Base-by-base conservation (phyloP, 1,284 basidiomycete genomes). In the Rhodotorula sp. region DNA sequence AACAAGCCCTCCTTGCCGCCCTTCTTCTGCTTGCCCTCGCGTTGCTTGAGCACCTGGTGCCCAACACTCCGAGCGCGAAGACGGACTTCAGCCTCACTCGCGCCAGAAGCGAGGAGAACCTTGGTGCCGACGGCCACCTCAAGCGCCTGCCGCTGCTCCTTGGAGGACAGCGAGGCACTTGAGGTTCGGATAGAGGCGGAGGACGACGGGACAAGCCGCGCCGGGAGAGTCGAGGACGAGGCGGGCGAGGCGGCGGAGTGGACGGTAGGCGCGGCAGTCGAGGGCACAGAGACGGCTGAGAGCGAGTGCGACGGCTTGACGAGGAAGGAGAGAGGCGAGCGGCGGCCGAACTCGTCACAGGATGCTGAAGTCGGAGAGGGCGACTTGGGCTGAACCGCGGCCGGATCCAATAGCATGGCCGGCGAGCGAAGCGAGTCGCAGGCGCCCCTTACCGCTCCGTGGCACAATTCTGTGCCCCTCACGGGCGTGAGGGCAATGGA, bases 21-120 rank as follows among this genome's bases (percentile, higher is more conserved):
- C 52, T 56, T 45, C 52, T 53, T 52, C 9, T 21, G 45, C 21
- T 61, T 46, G 27, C 25, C 59, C 52, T 55, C 66, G 14, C 46
- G 52, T 53, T 55, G 34, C 52, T 61, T 61, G 7, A 61, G 17
- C 44, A 61, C 52, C 41, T 48, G 25, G 13, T n/a, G 55, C 13
- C 65, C 65, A 23, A 66, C 58, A 21, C 57, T 53, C 45, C 52
- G 25, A 3, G 65, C 65, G 2, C 65, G 42, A 4, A 66, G 45
- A 10, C 27, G 45, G 17, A 61, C 27, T 53, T 66, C 65, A 3
- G 42, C 25, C 34, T 60, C 58, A 17, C 17, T 27, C 14, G 65
- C 65, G 10, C 65, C 58, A 12, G 65, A 50, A 3, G 58, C 65
- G 4, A n/a, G 21, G 14, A 66, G 58, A 13, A 61, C 17, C 27